A percentile compares a stretch with the other conserved stretches of the same genome.
Evolutionary conservation across 805 yeast genomes (phyloP).

Genomic region (Kazachstania bromeliacearum): DNA sequence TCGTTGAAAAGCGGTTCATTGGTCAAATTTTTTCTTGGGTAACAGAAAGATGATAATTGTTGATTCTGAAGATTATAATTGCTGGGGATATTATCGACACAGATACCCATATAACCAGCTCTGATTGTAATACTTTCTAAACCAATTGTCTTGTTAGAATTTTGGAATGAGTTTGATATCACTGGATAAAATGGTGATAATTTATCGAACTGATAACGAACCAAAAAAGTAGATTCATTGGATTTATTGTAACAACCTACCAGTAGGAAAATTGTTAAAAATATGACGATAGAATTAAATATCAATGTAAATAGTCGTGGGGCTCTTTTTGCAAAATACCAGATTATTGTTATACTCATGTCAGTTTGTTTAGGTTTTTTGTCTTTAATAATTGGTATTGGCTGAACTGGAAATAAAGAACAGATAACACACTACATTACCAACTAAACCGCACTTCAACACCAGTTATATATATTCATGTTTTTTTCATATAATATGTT

Average conservation of each 20-base stretch:
- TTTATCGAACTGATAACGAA: constrained; percentile 40
- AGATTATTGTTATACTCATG: constrained; percentile 4
- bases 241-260: constrained; percentile 43
- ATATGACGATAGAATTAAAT: constrained; percentile 38
- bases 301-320: constrained; percentile 37
- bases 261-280: constrained; percentile 45
- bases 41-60: constrained; percentile 17
- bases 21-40: constrained; percentile 19
- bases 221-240: constrained; percentile 42
- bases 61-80: constrained; percentile 10
- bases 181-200: constrained; percentile 36
- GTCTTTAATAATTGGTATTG: too few species aligned
- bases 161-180: constrained; percentile 32
- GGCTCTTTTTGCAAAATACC: constrained; percentile 23
- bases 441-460: too few species aligned
- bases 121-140: constrained; percentile 36
- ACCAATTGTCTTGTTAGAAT: constrained; percentile 25
- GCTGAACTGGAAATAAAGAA: too few species aligned
- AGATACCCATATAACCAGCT: constrained; percentile 50
- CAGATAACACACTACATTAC: too few species aligned
- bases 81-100: constrained; percentile 34
- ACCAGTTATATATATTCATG: too few species aligned
- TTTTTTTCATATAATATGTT: too few species aligned
- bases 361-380: background rate
- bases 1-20: constrained; percentile 19